phyloP scores from a whole-genome alignment of 2,329 filamentous ascomycete species.

The Escovopsis sp. region DNA sequence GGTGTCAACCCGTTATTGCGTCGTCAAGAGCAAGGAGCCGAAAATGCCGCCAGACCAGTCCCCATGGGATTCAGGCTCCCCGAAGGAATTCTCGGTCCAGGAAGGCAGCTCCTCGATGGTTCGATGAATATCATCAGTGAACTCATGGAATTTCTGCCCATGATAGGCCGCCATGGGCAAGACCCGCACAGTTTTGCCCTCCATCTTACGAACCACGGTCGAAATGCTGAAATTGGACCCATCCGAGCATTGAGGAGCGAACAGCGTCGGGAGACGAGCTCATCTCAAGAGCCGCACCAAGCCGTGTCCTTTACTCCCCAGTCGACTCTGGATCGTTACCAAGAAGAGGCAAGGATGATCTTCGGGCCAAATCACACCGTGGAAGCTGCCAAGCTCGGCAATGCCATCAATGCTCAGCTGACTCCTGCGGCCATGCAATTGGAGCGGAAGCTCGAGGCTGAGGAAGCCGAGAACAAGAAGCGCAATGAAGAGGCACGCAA shows the following conservation, averaged over 20 bases:
- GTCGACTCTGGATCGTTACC: conserved; percentile 64
- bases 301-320: conserved; percentile 61
- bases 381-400: conserved; percentile 57
- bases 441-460: conserved; percentile 55
- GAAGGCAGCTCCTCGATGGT: conserved; percentile 27
- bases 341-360: conserved; percentile 77
- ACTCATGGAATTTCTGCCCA: conserved; percentile 38
- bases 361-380: conserved; percentile 49
- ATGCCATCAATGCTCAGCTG: conserved; percentile 55
- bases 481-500: conserved; percentile 44
- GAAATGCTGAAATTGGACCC: conserved; percentile 29
- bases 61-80: conserved; percentile 39
- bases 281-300: conserved; percentile 48
- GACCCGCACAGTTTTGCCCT: conserved; percentile 43
- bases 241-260: conserved; percentile 31
- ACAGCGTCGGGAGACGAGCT: conserved; percentile 28
- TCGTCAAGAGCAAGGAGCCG: conserved; percentile 33
- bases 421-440: conserved; percentile 74
- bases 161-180: conserved; percentile 27
- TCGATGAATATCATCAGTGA: conserved; percentile 42
- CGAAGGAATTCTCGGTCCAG: conserved; percentile 27
- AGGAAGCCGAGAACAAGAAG: conserved; percentile 34
- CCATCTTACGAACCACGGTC: conserved; percentile 36
- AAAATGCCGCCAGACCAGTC: conserved; percentile 32
- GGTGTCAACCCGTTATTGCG: conserved; percentile 78